Conservation (phyloP, 2,329 filamentous ascomycete genomes). For the Xylariaceae sp. region DNA sequence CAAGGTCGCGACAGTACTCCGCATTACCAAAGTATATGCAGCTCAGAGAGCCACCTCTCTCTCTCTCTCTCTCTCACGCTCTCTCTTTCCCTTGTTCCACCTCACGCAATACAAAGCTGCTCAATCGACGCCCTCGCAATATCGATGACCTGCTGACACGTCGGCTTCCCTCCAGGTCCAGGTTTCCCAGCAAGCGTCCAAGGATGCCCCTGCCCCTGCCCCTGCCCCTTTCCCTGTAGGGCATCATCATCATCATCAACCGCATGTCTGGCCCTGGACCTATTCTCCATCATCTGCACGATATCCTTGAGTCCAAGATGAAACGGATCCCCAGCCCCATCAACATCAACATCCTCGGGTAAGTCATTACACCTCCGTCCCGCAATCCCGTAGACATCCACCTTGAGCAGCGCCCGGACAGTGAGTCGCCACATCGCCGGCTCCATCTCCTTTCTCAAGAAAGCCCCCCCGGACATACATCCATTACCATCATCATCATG, state of each 20-base stretch:
- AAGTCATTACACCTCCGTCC: too few relatives aligned
- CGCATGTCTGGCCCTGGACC: slow-evolving; percentile 43
- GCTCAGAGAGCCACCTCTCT: too few relatives aligned
- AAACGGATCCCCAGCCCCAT: slow-evolving; percentile 17
- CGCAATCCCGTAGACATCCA: slow-evolving; percentile 52
- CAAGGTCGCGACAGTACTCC: too few relatives aligned
- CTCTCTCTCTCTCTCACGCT: not conserved
- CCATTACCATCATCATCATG: too few relatives aligned
- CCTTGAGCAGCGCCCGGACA: slow-evolving; percentile 48
- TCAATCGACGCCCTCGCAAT: slow-evolving; percentile 51
- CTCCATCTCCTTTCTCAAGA: slow-evolving; percentile 43
- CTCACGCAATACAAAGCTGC: slow-evolving; percentile 48
- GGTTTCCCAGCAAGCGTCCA: too few relatives aligned
- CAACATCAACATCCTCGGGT: slow-evolving; percentile 8
- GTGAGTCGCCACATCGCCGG: slow-evolving; percentile 50
- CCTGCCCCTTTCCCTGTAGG: slow-evolving; percentile 36
- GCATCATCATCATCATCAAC: slow-evolving; percentile 46
- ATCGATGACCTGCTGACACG: slow-evolving; percentile 48
- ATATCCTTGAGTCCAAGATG: slow-evolving; percentile 52
- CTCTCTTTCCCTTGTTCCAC: too few relatives aligned
- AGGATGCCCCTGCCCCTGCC: too few relatives aligned
- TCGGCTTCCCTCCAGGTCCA: too few relatives aligned
- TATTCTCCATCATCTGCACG: slow-evolving; percentile 47
- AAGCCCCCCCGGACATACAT: too few relatives aligned
- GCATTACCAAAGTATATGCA: too few relatives aligned